Conservation (phyloP, 2,329 filamentous ascomycete genomes). For the Gremmenia infestans region DNA sequence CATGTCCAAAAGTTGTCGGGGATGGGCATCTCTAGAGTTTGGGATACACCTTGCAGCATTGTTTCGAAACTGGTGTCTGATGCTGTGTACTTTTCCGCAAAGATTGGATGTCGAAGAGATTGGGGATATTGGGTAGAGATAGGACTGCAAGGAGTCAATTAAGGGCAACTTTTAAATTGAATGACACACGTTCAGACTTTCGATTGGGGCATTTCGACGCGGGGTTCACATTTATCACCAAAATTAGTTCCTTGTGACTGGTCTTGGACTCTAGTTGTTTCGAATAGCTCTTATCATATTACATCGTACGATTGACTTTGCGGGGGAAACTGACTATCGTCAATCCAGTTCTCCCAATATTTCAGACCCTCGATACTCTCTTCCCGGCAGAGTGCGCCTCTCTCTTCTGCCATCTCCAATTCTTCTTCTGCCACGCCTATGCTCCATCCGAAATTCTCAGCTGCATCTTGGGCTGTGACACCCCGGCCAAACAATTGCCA, state of each 20-base stretch:
- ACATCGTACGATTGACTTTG: constrained; percentile 1
- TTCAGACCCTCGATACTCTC: constrained; percentile 85
- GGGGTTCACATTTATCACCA: not conserved
- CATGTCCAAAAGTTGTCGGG: constrained; percentile 23
- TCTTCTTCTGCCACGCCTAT: constrained; percentile 94
- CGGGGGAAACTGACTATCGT: constrained; percentile 12
- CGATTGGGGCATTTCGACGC: not conserved
- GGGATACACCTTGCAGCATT: not conserved
- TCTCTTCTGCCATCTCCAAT: constrained; percentile 94
- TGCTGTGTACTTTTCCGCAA: not conserved
- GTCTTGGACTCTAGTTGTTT: not conserved
- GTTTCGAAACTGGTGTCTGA: not conserved
- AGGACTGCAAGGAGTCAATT: not conserved
- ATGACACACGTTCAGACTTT: not conserved
- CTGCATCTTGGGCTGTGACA: constrained; percentile 83
- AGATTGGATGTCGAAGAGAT: not conserved
- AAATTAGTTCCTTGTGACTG: not conserved
- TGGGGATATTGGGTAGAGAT: not conserved
- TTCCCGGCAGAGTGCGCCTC: constrained; percentile 80
- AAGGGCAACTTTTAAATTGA: not conserved
- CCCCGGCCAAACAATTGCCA: constrained; percentile 75
- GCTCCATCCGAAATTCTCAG: constrained; percentile 92
- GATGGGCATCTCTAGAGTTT: constrained; percentile 2
- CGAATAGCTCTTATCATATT: not conserved
- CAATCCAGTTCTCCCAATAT: constrained; percentile 77